Conservation (phyloP, 176 grass and related monocot species). For the Lolium multiflorum region DNA sequence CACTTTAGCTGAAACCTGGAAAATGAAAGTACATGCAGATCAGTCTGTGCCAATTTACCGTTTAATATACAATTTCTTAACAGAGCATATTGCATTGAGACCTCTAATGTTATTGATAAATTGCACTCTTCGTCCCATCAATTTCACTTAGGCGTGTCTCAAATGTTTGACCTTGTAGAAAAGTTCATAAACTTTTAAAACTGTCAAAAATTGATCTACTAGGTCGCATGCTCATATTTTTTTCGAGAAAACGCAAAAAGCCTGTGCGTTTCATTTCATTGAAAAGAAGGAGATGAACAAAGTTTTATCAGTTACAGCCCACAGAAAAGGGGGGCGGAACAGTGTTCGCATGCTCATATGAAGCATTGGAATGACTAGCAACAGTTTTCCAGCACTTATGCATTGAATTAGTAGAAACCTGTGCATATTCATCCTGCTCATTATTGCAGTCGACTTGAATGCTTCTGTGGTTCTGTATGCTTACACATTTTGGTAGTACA, state of each 20-base stretch:
- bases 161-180: background rate
- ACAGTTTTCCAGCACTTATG: background rate
- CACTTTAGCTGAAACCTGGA: background rate
- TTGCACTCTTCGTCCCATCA: conserved; percentile 8
- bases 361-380: background rate
- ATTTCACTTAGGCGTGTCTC: background rate
- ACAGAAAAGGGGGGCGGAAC: no score
- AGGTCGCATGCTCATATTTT: background rate
- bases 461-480: background rate
- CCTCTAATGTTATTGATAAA: background rate
- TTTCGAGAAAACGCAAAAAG: no score
- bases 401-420: conserved; percentile 7
- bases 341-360: background rate
- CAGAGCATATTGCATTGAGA: background rate
- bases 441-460: background rate
- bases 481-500: background rate
- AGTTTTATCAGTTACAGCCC: no score
- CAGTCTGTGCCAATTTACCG: background rate
- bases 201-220: background rate
- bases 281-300: no score
- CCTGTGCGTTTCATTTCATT: no score
- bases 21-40: conserved; percentile 4
- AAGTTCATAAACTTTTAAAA: background rate
- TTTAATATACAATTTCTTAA: background rate
- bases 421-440: background rate